Evolutionary conservation across 345 rosid genomes (phyloP).

Genomic region (Eutrema japonicum): DNA sequence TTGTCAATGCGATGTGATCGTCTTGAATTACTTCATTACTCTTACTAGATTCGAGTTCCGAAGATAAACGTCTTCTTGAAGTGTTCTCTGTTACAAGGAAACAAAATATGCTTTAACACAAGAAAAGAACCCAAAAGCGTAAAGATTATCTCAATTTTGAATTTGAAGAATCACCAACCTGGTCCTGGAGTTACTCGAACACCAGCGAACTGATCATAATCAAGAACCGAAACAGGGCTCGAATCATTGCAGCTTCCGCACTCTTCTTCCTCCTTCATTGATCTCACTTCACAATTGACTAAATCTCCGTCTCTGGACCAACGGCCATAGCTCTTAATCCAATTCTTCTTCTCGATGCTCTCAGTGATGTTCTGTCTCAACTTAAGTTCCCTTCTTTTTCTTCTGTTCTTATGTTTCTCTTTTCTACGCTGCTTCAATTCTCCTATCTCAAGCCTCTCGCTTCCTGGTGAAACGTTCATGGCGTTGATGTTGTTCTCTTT

Average conservation of each 20-base stretch:
- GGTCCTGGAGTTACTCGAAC: slow-evolving; percentile 46
- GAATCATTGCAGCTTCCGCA: slow-evolving; percentile 59
- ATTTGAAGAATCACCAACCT: slow-evolving; percentile 46
- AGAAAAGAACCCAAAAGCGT: neutral
- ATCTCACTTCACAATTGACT: slow-evolving; percentile 26
- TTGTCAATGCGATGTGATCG: neutral
- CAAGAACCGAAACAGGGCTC: slow-evolving; percentile 94
- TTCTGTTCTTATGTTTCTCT: slow-evolving; percentile 38
- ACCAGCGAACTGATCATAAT: slow-evolving; percentile 53
- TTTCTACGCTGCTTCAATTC: slow-evolving; percentile 41
- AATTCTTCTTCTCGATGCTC: slow-evolving; percentile 10
- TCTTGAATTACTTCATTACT: slow-evolving; percentile 8
- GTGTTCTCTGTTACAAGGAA: slow-evolving; percentile 26
- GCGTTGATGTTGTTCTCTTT: slow-evolving; percentile 29
- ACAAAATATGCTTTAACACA: slow-evolving; percentile 9
- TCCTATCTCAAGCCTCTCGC: slow-evolving; percentile 5
- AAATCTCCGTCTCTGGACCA: slow-evolving; percentile 20
- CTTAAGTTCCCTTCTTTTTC: slow-evolving; percentile 32
- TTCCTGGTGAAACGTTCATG: slow-evolving; percentile 8
- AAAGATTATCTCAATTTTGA: neutral
- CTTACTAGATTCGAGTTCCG: slow-evolving; percentile 20
- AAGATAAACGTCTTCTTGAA: slow-evolving; percentile 31
- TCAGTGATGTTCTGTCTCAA: slow-evolving; percentile 30
- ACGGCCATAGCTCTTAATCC: neutral
- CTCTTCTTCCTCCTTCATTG: slow-evolving; percentile 49